phyloP scores from a whole-genome alignment of 1,284 basidiomycete genomes.

The Papiliotrema nemorosa region DNA sequence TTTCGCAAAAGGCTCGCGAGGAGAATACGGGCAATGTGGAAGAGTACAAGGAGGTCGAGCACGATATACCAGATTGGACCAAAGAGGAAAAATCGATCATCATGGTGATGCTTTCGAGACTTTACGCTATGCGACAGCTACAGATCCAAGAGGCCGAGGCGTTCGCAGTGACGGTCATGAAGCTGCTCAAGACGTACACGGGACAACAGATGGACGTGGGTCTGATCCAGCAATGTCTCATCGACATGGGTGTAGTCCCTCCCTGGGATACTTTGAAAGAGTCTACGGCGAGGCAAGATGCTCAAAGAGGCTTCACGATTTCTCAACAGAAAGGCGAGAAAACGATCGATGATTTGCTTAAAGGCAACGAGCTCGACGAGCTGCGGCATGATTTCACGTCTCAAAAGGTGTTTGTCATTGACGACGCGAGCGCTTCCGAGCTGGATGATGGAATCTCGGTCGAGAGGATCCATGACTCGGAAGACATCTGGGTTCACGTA shows the following conservation, averaged over 20 bases:
- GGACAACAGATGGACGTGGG: slow-evolving; percentile 49
- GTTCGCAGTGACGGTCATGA: slow-evolving; percentile 61
- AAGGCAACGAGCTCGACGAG: slow-evolving; percentile 29
- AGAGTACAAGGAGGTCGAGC: slow-evolving; percentile 19
- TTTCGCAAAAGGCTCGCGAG: slow-evolving; percentile 32
- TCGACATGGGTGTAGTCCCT: slow-evolving; percentile 65
- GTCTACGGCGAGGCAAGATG: slow-evolving; percentile 25
- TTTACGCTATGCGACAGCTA: slow-evolving; percentile 59
- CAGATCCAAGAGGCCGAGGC: slow-evolving; percentile 64
- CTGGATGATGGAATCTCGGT: slow-evolving; percentile 93
- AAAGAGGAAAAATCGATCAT: slow-evolving; percentile 63
- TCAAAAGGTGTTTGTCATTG: slow-evolving; percentile 82
- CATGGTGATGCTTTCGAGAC: slow-evolving; percentile 61
- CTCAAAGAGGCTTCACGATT: slow-evolving; percentile 18
- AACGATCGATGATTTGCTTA: slow-evolving; percentile 44
- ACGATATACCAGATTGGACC: slow-evolving; percentile 53
- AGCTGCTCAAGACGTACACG: slow-evolving; percentile 54
- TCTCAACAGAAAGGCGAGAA: slow-evolving; percentile 22
- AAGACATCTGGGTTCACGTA: slow-evolving; percentile 75
- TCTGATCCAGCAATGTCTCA: slow-evolving; percentile 54
- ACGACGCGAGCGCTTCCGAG: slow-evolving; percentile 76
- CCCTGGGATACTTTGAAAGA: slow-evolving; percentile 61
- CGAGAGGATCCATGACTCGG: slow-evolving; percentile 61
- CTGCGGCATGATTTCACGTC: slow-evolving; percentile 78
- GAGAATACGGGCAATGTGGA: slow-evolving; percentile 17